A percentile compares a stretch with the other conserved stretches of the same genome.
Conservation (phyloP, 176 grass and related monocot genomes). For the Cenchrus fungigraminus region DNA sequence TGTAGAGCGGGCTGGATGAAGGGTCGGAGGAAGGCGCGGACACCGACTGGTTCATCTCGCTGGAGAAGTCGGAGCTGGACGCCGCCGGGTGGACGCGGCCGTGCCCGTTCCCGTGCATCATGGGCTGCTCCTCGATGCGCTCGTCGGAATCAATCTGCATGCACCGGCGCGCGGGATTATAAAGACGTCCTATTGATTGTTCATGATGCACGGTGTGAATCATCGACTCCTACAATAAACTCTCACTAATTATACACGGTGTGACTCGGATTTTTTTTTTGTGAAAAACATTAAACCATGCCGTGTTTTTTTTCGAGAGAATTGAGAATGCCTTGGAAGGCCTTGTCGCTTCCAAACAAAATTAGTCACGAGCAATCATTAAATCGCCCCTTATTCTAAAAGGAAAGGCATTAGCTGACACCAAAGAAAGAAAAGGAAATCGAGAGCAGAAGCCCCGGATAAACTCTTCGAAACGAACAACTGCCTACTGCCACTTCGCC, state of each 20-base stretch:
- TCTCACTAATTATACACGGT: neutral
- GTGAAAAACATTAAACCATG: neutral
- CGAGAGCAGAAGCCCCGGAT: neutral
- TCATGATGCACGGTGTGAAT: neutral
- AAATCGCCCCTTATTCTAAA: neutral
- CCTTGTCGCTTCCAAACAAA: neutral
- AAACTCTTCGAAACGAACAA: constrained; percentile 4
- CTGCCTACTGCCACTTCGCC: neutral
- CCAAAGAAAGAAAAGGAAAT: neutral
- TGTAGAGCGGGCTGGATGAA: constrained; percentile 56
- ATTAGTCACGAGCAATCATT: neutral
- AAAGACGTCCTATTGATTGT: neutral
- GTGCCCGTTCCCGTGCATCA: constrained; percentile 34
- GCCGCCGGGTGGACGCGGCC: constrained; percentile 49
- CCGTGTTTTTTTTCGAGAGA: neutral
- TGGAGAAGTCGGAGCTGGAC: constrained; percentile 54
- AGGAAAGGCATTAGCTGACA: neutral
- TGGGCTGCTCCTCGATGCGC: constrained; percentile 45
- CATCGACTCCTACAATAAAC: neutral
- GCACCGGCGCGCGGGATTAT: neutral
- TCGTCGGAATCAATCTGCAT: constrained; percentile 54
- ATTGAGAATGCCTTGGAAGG: neutral
- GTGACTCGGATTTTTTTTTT: neutral
- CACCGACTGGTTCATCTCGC: constrained; percentile 50
- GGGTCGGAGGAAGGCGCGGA: constrained; percentile 46